These are phyloP conservation scores for Podospora didyma DNA, from an alignment of 495 filamentous ascomycete genomes.

Conservation along the genomic window DNA sequence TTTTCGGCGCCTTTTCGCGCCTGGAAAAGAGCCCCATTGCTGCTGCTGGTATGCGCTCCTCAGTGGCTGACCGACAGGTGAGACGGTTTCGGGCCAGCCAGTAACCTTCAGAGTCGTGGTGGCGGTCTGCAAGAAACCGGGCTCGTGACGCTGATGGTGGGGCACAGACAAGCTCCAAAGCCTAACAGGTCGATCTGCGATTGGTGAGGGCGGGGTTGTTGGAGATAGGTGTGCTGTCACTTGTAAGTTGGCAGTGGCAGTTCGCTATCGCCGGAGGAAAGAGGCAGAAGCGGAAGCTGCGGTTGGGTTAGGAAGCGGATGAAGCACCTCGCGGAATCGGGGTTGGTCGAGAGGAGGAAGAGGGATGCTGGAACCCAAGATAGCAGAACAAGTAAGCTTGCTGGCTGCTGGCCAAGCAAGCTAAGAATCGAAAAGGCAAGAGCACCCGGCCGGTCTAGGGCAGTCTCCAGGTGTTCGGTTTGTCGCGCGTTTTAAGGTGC, in stretches of 20 bases:
- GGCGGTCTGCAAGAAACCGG: not conserved
- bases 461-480: too few relatives aligned
- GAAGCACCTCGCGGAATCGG: too few relatives aligned
- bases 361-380: too few relatives aligned
- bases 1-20: slow-evolving; percentile 44
- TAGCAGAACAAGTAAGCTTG: not conserved
- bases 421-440: not conserved
- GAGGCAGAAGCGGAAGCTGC: not conserved
- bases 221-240: too few relatives aligned
- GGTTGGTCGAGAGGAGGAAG: too few relatives aligned
- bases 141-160: slow-evolving; percentile 21
- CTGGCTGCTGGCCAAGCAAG: not conserved
- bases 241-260: too few relatives aligned
- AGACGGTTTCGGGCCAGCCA: too few relatives aligned
- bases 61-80: not conserved
- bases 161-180: slow-evolving; percentile 1
- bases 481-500: too few relatives aligned
- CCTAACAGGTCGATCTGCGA: not conserved
- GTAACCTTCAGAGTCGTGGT: too few relatives aligned
- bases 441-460: too few relatives aligned
- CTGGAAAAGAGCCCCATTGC: slow-evolving; percentile 52
- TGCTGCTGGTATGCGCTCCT: not conserved
- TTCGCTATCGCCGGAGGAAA: slow-evolving; percentile 11
- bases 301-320: not conserved
- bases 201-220: too few relatives aligned